phyloP scores from a whole-genome alignment of 768 basidiomycete species.

The Boletellus ananiceps region DNA sequence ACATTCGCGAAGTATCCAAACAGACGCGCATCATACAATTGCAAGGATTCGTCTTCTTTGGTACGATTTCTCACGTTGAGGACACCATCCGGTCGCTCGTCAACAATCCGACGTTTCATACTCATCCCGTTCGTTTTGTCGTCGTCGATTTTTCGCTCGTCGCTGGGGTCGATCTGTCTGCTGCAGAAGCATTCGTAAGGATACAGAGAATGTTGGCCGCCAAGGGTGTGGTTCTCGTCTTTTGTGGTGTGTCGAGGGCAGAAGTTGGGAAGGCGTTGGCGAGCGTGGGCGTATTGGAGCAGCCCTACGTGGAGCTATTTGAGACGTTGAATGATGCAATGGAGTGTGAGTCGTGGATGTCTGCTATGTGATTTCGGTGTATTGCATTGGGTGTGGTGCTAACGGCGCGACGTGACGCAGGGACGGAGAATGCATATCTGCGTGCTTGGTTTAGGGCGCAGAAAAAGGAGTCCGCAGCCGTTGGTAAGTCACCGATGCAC shows the following conservation, averaged over 20 bases:
- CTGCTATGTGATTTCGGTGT: neutral
- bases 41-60: conserved; percentile 93
- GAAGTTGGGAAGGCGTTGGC: conserved; percentile 66
- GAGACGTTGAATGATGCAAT: conserved; percentile 82
- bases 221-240: conserved; percentile 77
- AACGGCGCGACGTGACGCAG: conserved; percentile 29
- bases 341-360: conserved; percentile 64
- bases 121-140: conserved; percentile 82
- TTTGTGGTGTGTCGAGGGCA: conserved; percentile 76
- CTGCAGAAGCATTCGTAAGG: conserved; percentile 92
- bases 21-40: conserved; percentile 86
- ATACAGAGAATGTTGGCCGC: conserved; percentile 76
- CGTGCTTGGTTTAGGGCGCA: conserved; percentile 71
- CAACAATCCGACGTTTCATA: conserved; percentile 63
- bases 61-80: conserved; percentile 89
- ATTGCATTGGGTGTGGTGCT: conserved; percentile 2
- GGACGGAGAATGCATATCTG: conserved; percentile 94
- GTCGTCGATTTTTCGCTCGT: conserved; percentile 85
- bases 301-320: conserved; percentile 77
- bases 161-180: conserved; percentile 88
- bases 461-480: conserved; percentile 46
- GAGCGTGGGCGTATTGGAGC: conserved; percentile 76
- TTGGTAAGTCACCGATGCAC: conserved; percentile 37
- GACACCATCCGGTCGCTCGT: conserved; percentile 76
- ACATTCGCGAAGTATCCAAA: conserved; percentile 87